These are phyloP conservation scores for Apodospora peruviana DNA, from an alignment of 495 filamentous ascomycete species.

Conservation along the genomic window DNA sequence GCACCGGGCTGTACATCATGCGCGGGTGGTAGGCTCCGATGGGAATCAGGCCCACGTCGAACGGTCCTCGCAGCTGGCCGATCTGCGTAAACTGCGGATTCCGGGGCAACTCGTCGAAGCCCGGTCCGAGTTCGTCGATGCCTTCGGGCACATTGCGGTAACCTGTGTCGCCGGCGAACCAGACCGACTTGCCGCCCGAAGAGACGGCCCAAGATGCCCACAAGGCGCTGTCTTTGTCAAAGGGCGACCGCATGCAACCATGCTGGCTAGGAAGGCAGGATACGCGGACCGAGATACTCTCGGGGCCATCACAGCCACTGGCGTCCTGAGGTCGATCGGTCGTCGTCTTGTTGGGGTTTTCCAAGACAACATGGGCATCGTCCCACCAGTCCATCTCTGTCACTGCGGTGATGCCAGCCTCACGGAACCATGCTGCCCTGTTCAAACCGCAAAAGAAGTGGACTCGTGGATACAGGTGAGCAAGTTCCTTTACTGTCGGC, in stretches of 20 bases:
- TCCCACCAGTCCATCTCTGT: constrained; percentile 98
- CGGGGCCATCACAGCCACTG: constrained; percentile 17
- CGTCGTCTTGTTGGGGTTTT: constrained; percentile 10
- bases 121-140: constrained; percentile 67
- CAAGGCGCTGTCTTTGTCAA: constrained; percentile 69
- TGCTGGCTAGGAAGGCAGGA: constrained; percentile 86
- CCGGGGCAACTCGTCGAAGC: constrained; percentile 60
- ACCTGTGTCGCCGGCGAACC: constrained; percentile 73
- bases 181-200: constrained; percentile 68
- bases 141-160: constrained; percentile 72
- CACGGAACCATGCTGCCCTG: too few species aligned
- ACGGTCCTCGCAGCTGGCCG: constrained; percentile 73
- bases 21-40: constrained; percentile 90
- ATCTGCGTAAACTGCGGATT: constrained; percentile 88
- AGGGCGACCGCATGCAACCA: constrained; percentile 58
- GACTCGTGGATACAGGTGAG: too few species aligned
- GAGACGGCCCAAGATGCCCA: constrained; percentile 85
- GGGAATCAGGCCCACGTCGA: constrained; percentile 90
- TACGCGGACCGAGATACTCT: constrained; percentile 65
- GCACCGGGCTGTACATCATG: constrained; percentile 68
- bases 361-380: constrained; percentile 63
- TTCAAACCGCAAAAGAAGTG: too few species aligned
- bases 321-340: constrained; percentile 15
- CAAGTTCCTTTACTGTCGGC: too few species aligned
- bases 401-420: too few species aligned